Base-by-base conservation (phyloP, 2,329 filamentous ascomycete genomes). In the Zymoseptoria brevis region DNA sequence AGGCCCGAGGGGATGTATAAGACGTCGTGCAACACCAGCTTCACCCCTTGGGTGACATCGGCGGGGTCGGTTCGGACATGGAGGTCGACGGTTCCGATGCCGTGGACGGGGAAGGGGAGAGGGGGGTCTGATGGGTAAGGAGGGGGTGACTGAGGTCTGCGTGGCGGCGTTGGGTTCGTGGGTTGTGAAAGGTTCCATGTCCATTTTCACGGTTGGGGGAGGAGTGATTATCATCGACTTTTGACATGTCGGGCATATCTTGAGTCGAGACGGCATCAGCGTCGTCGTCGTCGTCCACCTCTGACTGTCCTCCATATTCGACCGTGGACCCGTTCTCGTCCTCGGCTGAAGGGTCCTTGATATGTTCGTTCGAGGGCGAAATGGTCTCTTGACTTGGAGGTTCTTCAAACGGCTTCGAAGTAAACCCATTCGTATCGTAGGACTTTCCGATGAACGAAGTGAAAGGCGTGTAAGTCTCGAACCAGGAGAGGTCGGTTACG, bases 401-500 rank as follows among this genome's bases (percentile, higher is more conserved):
- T n/a, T 45, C 35, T 16, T n/a, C 16, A 9, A 45, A 29, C 13
- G 35, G 13, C 35, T 45, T 7, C 13, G 13, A 45, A 2, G 35
- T n/a, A 16, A 45, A 45, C 3, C 16, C 35, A 4, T 45, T 45
- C 9, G 35, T 45, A n/a, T 45, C 26, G 8, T 41, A 54, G 3
- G 53, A 19, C 11, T 35, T 30, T 54, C 45, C 53, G 19, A 54
- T 41, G 57, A 52, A 53, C 21, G 11, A 45, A n/a, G 35, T 16
- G 49, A 60, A 48, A 4, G 54, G 29, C 4, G 60, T 57, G 26
- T 51, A 62, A 49, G 21, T 55, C 35, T 48, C 52, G 50, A 66
- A 67, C 61, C 62, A 65, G 35, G 61, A 61, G 21, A 62, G 65
- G 49, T 65, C 41, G 50, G 58, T 65, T 30, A 61, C 62, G 52